Percentiles rank a stretch among this genome's conserved stretches.
Evolutionary conservation across 495 filamentous ascomycete species (phyloP).

Genomic region (Tirmania nivea): DNA sequence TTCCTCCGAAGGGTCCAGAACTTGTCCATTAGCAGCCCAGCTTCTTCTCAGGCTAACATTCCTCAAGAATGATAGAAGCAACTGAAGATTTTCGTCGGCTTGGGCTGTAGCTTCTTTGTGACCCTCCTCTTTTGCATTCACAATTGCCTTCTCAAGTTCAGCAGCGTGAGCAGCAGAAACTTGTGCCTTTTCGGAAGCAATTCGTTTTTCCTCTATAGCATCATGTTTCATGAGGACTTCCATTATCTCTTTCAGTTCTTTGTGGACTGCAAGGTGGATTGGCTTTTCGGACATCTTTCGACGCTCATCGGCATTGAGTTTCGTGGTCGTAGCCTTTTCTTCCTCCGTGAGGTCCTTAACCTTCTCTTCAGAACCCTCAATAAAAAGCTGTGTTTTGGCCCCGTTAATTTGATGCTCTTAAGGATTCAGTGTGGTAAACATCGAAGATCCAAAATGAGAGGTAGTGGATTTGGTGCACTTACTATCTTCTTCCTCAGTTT

Average conservation of each 20-base stretch:
- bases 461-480: neutral
- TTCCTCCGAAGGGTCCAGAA: conserved; percentile 45
- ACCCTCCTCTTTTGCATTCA: conserved; percentile 39
- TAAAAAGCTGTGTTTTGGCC: conserved; percentile 5
- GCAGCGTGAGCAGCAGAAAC: conserved; percentile 52
- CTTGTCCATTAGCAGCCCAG: conserved; percentile 35
- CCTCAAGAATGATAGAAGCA: conserved; percentile 58
- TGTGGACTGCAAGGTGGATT: conserved; percentile 47
- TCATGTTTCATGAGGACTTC: conserved; percentile 64
- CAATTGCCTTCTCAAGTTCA: conserved; percentile 38
- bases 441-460: neutral
- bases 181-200: conserved; percentile 45
- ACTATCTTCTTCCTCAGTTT: conserved; percentile 18
- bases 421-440: neutral
- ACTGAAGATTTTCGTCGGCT: conserved; percentile 33
- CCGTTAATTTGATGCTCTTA: no score
- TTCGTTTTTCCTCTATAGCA: conserved; percentile 46
- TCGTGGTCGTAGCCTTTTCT: conserved; percentile 9
- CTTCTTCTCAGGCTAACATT: conserved; percentile 48
- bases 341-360: conserved; percentile 17
- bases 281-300: conserved; percentile 78
- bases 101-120: conserved; percentile 31
- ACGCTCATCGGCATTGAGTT: conserved; percentile 81
- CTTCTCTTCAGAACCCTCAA: conserved; percentile 17
- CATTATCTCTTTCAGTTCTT: conserved; percentile 67